A percentile compares a stretch with the other conserved stretches of the same genome.
These are phyloP conservation scores for Pyrus betulifolia DNA, from an alignment of 306 rosid genomes.

Conservation along the genomic window DNA sequence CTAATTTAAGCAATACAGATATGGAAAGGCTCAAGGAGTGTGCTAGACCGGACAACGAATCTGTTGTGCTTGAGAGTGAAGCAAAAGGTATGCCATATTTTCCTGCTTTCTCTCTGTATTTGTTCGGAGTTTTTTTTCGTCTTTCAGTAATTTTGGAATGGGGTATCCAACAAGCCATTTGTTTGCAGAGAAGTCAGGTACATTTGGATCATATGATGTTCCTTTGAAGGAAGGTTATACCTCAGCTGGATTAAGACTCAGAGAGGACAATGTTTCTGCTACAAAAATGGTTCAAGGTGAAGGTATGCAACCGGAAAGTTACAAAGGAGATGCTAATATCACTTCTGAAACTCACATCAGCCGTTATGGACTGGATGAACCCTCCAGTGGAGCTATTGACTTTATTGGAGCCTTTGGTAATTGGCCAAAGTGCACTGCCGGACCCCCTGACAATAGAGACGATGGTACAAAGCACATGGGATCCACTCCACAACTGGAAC, in stretches of 20 bases:
- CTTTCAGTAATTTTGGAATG: background rate
- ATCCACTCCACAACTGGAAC: constrained; percentile 43
- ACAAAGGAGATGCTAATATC: constrained; percentile 22
- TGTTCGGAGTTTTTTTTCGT: background rate
- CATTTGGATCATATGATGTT: constrained; percentile 26
- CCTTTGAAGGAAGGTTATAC: constrained; percentile 23
- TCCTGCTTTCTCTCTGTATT: background rate
- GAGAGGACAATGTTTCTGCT: constrained; percentile 21
- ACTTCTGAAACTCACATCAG: constrained; percentile 21
- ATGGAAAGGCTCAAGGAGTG: constrained; percentile 24
- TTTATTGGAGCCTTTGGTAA: constrained; percentile 53
- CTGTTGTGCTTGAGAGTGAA: constrained; percentile 21
- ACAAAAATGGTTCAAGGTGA: constrained; percentile 21
- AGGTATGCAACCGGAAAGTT: constrained; percentile 20
- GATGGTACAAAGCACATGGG: constrained; percentile 25
- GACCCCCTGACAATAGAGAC: constrained; percentile 20
- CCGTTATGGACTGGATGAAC: constrained; percentile 29
- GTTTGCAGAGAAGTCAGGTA: constrained; percentile 42
- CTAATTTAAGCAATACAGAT: constrained; percentile 29
- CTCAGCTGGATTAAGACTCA: constrained; percentile 17
- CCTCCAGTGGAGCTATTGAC: constrained; percentile 51
- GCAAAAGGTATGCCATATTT: constrained; percentile 27
- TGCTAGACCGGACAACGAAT: constrained; percentile 23
- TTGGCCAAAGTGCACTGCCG: constrained; percentile 23
- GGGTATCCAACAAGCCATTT: constrained; percentile 14